Evolutionary conservation across 1,139 yeast genomes (phyloP).

Genomic region (Suhomyces panamericanus): DNA sequence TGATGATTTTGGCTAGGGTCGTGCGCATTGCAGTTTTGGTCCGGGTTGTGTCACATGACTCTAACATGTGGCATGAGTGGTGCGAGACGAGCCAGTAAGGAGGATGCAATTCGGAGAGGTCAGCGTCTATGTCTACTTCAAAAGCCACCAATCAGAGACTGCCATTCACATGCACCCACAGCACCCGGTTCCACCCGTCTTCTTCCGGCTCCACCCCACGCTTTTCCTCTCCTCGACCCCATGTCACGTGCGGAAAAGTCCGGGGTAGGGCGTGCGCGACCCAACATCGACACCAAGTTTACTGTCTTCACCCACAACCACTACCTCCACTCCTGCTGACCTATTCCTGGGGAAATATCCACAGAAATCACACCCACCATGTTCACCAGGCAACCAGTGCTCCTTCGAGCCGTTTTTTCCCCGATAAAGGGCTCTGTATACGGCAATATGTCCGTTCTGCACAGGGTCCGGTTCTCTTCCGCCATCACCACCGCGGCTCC

Average conservation of each 20-base stretch:
- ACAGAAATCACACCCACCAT: not conserved
- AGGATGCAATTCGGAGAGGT: no score
- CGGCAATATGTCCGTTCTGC: not conserved
- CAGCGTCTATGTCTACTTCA: no score
- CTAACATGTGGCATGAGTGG: no score
- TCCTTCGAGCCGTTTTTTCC: not conserved
- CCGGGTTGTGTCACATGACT: no score
- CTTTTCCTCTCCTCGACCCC: not conserved
- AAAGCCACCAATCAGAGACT: no score
- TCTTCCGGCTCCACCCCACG: no score
- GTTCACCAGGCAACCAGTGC: not conserved
- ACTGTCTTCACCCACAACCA: not conserved
- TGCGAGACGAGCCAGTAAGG: no score
- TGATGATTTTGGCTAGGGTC: no score
- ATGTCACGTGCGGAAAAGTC: slow-evolving; percentile 2
- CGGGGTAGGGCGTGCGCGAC: slow-evolving; percentile 6
- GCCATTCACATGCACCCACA: no score
- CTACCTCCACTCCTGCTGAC: not conserved
- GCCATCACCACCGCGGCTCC: slow-evolving; percentile 2
- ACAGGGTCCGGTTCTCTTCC: slow-evolving; percentile 2
- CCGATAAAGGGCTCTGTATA: not conserved
- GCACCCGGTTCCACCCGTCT: no score
- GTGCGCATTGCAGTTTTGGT: no score
- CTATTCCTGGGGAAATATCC: not conserved
- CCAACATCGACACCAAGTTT: not conserved